A percentile compares a stretch with the other conserved stretches of the same genome.
phyloP scores from a whole-genome alignment of 495 filamentous ascomycete species.

The Paragyromitra xinjiangensis region DNA sequence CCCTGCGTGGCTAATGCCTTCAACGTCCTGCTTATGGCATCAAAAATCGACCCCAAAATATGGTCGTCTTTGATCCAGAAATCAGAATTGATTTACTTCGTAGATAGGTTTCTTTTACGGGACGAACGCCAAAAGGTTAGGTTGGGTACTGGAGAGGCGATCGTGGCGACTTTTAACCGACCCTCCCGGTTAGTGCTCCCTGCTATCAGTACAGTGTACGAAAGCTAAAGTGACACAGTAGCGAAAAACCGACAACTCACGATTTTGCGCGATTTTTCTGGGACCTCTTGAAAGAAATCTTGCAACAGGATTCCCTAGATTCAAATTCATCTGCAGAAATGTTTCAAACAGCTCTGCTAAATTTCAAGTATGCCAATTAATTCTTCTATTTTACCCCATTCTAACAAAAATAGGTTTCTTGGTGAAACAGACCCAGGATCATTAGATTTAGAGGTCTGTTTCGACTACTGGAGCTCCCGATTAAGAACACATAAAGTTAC shows the following conservation, averaged over 20 bases:
- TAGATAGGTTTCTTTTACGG: conserved; percentile 59
- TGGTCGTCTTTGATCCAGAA: conserved; percentile 65
- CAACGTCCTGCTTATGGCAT: conserved; percentile 66
- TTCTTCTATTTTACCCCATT: not conserved
- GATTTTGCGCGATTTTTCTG: conserved; percentile 64
- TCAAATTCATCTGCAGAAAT: conserved; percentile 66
- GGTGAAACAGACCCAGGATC: conserved; percentile 39
- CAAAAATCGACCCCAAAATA: conserved; percentile 63
- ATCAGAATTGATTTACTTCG: conserved; percentile 61
- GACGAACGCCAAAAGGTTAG: conserved; percentile 60
- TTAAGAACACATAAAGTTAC: conserved; percentile 48
- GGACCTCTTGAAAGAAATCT: conserved; percentile 63
- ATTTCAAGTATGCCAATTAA: conserved; percentile 46
- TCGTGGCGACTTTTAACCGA: conserved; percentile 56
- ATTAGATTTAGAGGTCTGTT: conserved; percentile 50
- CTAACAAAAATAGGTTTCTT: conserved; percentile 52
- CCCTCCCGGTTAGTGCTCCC: conserved; percentile 48
- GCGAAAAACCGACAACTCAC: conserved; percentile 41
- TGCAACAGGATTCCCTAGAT: conserved; percentile 62
- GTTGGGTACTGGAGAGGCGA: conserved; percentile 58
- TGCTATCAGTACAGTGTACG: not conserved
- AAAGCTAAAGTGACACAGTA: conserved; percentile 33
- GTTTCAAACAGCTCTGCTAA: conserved; percentile 59
- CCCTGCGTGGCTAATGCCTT: conserved; percentile 62
- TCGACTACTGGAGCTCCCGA: conserved; percentile 48